Base-by-base conservation (phyloP, 306 rosid species). In the Aeschynomene evenia region DNA sequence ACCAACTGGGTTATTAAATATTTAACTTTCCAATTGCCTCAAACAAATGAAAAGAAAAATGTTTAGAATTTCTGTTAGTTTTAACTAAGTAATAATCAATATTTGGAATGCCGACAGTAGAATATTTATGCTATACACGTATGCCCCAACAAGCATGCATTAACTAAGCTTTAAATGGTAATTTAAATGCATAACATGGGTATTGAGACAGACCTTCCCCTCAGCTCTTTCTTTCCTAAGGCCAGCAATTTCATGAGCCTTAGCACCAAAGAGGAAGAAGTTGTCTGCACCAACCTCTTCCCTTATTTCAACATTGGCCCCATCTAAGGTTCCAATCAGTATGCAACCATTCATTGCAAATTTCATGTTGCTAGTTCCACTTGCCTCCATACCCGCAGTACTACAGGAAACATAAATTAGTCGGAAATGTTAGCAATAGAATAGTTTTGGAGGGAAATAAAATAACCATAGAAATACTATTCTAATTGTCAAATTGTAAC, bases 351-450 rank as follows among this genome's bases (percentile, higher is more conserved):
- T 95, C 96, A 95, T 91, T 26, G 96, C 88, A 78, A 95, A 95
- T 81, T 95, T 95, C 99, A 95, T 95, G 87, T 91, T 95, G 84
- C 99, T 91, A 29, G 99, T 95, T 81, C 99, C 99, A 81, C 99
- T 91, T 79, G 99, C 99, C 71, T 95, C 99, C 99, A 95, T 95
- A 56, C 99, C 99, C 48, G 99, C 99, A 72, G 99, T 95, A 80
- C 99, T 95, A 57, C 69, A 64, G 42, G 43, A 36, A 48, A 70
- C 12, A 53, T 13, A 56, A 58, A 46, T 71, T 65, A 74, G 40
- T 56, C 42, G 75, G 58, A 59, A 58, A 64, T 24, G 49, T 37
- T 37, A 71, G 20, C 75, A 28, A 21, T 52, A 54, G 43, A 46
- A 33, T 16, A 68, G 62, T 55, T 68, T 60, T 40, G 21, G 15